These are phyloP conservation scores for Graphilbum fragrans DNA, from an alignment of 2,329 filamentous ascomycete species.

Conservation along the genomic window DNA sequence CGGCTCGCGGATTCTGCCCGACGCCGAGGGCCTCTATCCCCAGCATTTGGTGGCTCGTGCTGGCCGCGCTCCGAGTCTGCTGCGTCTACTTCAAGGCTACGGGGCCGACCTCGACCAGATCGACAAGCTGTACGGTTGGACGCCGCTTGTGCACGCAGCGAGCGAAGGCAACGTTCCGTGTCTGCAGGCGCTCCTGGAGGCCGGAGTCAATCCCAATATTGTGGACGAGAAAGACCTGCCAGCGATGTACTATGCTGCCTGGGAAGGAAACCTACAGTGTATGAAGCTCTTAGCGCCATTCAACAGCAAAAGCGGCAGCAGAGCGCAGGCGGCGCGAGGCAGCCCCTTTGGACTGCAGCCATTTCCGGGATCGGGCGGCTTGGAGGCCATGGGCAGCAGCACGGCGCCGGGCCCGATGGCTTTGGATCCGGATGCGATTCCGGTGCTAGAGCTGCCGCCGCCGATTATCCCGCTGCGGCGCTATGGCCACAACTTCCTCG, in stretches of 20 bases:
- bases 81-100: slow-evolving; percentile 70
- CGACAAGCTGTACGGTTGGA: slow-evolving; percentile 97
- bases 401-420: slow-evolving; percentile 47
- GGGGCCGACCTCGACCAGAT: slow-evolving; percentile 84
- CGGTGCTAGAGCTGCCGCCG: slow-evolving; percentile 80
- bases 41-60: slow-evolving; percentile 91
- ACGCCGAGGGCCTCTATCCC: slow-evolving; percentile 93
- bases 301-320: slow-evolving; percentile 15
- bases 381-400: slow-evolving; percentile 29
- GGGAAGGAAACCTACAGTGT: slow-evolving; percentile 92
- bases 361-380: background rate
- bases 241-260: slow-evolving; percentile 96
- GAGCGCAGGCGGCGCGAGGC: slow-evolving; percentile 12
- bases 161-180: slow-evolving; percentile 92
- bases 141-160: slow-evolving; percentile 87
- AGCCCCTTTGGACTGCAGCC: slow-evolving; percentile 31
- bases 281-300: slow-evolving; percentile 72
- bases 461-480: slow-evolving; percentile 90
- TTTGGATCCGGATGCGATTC: slow-evolving; percentile 77
- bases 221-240: slow-evolving; percentile 86
- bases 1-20: slow-evolving; percentile 72
- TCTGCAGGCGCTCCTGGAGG: slow-evolving; percentile 66
- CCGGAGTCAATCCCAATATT: slow-evolving; percentile 66
- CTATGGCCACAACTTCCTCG: slow-evolving; percentile 96
- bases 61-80: slow-evolving; percentile 65